Evolutionary conservation across 768 basidiomycete genomes (phyloP).

Genomic region (Tulasnella sp.): DNA sequence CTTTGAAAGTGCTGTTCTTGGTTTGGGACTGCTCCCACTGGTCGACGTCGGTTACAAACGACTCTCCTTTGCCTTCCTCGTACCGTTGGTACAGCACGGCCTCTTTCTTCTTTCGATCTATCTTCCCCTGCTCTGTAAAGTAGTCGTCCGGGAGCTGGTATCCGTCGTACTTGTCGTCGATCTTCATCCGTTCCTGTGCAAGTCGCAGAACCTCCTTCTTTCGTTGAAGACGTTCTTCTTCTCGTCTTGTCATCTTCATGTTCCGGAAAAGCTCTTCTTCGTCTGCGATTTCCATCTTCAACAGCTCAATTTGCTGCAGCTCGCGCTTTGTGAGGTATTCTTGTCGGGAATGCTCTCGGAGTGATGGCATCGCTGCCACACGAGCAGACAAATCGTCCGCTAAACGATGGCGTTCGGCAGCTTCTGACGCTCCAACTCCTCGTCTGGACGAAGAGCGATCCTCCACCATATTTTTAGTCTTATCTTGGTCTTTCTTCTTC

Average conservation of each 20-base stretch:
- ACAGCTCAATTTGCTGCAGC: slow-evolving; percentile 87
- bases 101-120: slow-evolving; percentile 93
- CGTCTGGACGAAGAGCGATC: slow-evolving; percentile 72
- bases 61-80: slow-evolving; percentile 83
- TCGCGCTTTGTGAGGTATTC: slow-evolving; percentile 97
- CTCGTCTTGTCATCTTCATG: slow-evolving; percentile 82
- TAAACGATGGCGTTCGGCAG: slow-evolving; percentile 66
- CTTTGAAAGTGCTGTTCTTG: slow-evolving; percentile 77
- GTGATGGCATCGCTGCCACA: slow-evolving; percentile 51
- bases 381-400: slow-evolving; percentile 63
- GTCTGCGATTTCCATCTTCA: slow-evolving; percentile 88
- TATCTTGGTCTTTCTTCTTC: slow-evolving; percentile 69
- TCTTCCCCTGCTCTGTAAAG: slow-evolving; percentile 95
- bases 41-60: slow-evolving; percentile 94
- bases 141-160: slow-evolving; percentile 98
- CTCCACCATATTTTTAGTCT: slow-evolving; percentile 83
- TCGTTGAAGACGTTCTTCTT: slow-evolving; percentile 68
- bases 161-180: slow-evolving; percentile 93
- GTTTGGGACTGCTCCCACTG: slow-evolving; percentile 96
- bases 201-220: slow-evolving; percentile 89
- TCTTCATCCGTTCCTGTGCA: slow-evolving; percentile 88
- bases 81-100: slow-evolving; percentile 90
- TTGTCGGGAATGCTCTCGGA: slow-evolving; percentile 84
- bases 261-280: slow-evolving; percentile 86
- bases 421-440: slow-evolving; percentile 69